phyloP scores from a whole-genome alignment of 2,329 filamentous ascomycete genomes.

The Xylaria sp. region DNA sequence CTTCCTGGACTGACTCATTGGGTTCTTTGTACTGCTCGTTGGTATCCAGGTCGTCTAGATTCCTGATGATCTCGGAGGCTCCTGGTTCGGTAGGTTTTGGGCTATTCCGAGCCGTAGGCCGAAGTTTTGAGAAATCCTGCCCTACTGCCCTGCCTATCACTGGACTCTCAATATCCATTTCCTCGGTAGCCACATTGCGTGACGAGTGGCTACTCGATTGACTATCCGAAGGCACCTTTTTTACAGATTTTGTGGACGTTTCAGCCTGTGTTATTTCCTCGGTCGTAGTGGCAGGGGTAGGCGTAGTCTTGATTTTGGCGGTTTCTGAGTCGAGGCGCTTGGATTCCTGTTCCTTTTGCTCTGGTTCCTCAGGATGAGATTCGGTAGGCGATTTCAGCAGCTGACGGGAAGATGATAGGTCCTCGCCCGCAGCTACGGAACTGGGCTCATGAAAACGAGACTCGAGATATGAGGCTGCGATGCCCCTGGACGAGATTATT shows the following conservation, averaged over 20 bases:
- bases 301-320: slow-evolving; percentile 26
- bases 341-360: slow-evolving; percentile 13
- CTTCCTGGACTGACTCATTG: slow-evolving; percentile 37
- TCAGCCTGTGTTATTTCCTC: slow-evolving; percentile 36
- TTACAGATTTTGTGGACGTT: slow-evolving; percentile 7
- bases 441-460: slow-evolving; percentile 5
- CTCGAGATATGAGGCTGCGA: slow-evolving; percentile 9
- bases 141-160: slow-evolving; percentile 36
- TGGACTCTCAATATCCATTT: slow-evolving; percentile 43
- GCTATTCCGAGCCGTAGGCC: slow-evolving; percentile 1
- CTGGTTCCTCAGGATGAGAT: slow-evolving; percentile 10
- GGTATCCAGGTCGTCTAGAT: slow-evolving; percentile 32
- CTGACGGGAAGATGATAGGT: slow-evolving; percentile 8
- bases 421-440: neutral
- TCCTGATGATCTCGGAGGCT: slow-evolving; percentile 32
- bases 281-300: slow-evolving; percentile 24
- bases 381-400: slow-evolving; percentile 30
- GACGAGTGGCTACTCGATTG: neutral
- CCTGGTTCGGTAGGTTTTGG: slow-evolving; percentile 13
- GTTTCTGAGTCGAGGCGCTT: slow-evolving; percentile 10
- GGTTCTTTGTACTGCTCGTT: slow-evolving; percentile 5
- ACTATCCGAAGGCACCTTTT: slow-evolving; percentile 3
- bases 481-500: slow-evolving; percentile 1
- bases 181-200: slow-evolving; percentile 23
- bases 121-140: slow-evolving; percentile 18